Evolutionary conservation across 2,329 filamentous ascomycete species (phyloP).

Genomic region (Xylariaceae sp.): DNA sequence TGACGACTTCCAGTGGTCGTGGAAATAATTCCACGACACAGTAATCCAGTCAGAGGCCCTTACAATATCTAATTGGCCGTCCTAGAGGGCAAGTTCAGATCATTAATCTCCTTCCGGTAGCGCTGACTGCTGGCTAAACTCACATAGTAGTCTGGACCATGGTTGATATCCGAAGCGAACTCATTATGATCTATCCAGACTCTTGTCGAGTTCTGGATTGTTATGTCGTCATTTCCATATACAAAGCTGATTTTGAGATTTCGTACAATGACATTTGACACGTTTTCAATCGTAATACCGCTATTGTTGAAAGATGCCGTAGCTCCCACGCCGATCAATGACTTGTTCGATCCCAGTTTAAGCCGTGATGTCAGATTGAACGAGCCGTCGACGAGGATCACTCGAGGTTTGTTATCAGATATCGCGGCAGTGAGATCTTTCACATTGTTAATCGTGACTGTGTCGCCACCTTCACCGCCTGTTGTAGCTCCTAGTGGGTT

Average conservation of each 20-base stretch:
- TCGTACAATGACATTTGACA: conserved; percentile 14
- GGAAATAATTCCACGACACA: conserved; percentile 24
- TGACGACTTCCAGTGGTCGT: conserved; percentile 46
- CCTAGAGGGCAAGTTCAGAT: conserved; percentile 1
- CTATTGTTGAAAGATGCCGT: conserved; percentile 16
- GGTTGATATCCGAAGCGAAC: conserved; percentile 18
- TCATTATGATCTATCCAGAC: conserved; percentile 24
- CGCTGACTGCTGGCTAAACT: background rate
- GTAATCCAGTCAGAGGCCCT: conserved; percentile 22
- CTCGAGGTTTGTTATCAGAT: conserved; percentile 6
- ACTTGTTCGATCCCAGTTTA: conserved; percentile 17
- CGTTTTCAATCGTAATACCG: conserved; percentile 13
- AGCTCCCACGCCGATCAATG: conserved; percentile 9
- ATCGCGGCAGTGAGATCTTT: conserved; percentile 5
- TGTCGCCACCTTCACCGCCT: conserved; percentile 4
- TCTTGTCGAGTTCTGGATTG: conserved; percentile 16
- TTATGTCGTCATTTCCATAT: conserved; percentile 15
- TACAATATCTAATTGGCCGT: conserved; percentile 22
- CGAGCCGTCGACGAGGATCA: conserved; percentile 7
- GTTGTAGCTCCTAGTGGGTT: conserved; percentile 13
- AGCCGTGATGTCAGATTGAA: conserved; percentile 18
- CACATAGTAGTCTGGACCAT: conserved; percentile 20
- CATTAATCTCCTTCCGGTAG: background rate
- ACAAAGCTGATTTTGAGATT: conserved; percentile 17
- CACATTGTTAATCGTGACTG: conserved; percentile 1